Conservation (phyloP, 257 asterid species). For the Solanum verrucosum region DNA sequence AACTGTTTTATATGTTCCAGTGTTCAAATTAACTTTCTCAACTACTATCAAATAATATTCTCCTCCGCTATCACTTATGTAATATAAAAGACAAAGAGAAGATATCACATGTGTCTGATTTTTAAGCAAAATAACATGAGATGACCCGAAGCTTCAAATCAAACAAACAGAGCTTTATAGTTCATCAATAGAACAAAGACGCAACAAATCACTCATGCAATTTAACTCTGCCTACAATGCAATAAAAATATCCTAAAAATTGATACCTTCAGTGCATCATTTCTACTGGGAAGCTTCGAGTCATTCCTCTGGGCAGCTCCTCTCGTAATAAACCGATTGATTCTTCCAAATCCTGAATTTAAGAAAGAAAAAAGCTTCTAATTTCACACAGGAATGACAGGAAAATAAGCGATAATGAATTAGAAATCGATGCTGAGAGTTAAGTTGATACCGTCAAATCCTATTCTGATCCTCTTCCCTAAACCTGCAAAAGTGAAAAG, state of each 20-base stretch:
- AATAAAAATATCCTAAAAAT: background rate
- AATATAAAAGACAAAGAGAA: background rate
- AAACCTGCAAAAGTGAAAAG: slow-evolving; percentile 2
- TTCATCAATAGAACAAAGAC: background rate
- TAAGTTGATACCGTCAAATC: slow-evolving; percentile 5
- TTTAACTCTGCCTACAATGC: background rate
- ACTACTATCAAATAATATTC: background rate
- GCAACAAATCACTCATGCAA: background rate
- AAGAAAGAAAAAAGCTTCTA: background rate
- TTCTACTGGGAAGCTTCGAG: background rate
- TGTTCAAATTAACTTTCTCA: background rate
- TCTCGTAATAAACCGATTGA: slow-evolving; percentile 2
- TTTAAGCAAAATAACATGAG: background rate
- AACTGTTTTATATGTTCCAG: background rate
- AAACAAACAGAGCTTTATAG: background rate
- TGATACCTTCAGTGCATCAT: slow-evolving; percentile 1
- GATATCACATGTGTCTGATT: background rate
- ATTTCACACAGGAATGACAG: background rate
- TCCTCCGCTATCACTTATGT: background rate
- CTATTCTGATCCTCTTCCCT: slow-evolving; percentile 12
- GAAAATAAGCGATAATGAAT: background rate
- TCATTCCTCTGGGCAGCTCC: background rate
- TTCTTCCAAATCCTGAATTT: slow-evolving; percentile 3
- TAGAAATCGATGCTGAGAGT: background rate
- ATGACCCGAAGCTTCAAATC: background rate